Percentiles rank a stretch among this genome's conserved stretches.
These are phyloP conservation scores for Talaromyces borbonicus DNA, from an alignment of 495 filamentous ascomycete species.

Conservation along the genomic window DNA sequence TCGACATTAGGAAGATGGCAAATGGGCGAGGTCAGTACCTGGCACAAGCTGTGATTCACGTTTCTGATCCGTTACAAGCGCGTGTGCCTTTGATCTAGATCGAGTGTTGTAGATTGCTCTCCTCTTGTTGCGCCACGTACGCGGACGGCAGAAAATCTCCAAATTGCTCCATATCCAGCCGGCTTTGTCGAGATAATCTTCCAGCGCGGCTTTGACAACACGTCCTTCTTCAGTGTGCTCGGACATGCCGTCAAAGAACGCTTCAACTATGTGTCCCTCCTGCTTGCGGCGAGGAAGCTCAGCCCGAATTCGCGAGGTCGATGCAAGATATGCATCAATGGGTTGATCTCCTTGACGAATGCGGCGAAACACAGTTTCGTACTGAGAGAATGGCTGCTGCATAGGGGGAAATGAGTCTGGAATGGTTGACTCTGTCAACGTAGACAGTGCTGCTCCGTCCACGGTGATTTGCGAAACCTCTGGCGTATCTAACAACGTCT, in stretches of 20 bases:
- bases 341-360: slow-evolving; percentile 10
- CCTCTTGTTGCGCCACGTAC: background rate
- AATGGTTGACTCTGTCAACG: slow-evolving; percentile 1
- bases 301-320: slow-evolving; percentile 8
- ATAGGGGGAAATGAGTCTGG: slow-evolving; percentile 8
- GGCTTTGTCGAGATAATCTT: slow-evolving; percentile 12
- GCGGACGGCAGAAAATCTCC: slow-evolving; percentile 4
- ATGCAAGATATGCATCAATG: slow-evolving; percentile 16
- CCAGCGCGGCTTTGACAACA: slow-evolving; percentile 6
- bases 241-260: slow-evolving; percentile 20
- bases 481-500: background rate
- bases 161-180: slow-evolving; percentile 19
- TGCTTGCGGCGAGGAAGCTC: slow-evolving; percentile 3
- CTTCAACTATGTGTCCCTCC: slow-evolving; percentile 15
- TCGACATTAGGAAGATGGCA: no score
- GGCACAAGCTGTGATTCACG: no score
- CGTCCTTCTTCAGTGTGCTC: slow-evolving; percentile 2
- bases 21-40: no score
- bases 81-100: background rate
- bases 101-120: slow-evolving; percentile 1
- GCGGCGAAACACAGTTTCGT: background rate
- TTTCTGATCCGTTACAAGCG: background rate
- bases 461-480: background rate
- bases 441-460: background rate
- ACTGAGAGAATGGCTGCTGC: background rate